Evolutionary conservation across 2,329 filamentous ascomycete genomes (phyloP).

Genomic region (Aspergillus ibericus): DNA sequence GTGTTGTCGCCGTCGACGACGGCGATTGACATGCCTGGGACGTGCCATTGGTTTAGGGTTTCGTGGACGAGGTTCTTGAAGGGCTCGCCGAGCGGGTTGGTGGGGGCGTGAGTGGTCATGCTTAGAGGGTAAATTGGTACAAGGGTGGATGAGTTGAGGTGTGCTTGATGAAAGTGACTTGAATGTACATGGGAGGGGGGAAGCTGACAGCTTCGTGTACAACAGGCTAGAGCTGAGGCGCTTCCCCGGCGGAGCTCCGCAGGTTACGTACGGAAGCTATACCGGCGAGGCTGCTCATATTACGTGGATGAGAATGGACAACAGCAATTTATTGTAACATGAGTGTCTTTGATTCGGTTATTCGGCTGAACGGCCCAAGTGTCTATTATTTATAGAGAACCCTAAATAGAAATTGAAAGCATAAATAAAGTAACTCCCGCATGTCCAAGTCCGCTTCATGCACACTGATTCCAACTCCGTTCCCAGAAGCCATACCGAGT

Average conservation of each 20-base stretch:
- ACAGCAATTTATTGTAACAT: not conserved
- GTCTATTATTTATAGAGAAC: not conserved
- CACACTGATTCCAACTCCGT: not conserved
- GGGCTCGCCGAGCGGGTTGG: not conserved
- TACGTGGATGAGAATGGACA: not conserved
- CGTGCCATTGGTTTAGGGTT: conserved; percentile 2
- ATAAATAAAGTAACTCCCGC: not conserved
- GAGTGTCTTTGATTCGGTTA: too few species aligned
- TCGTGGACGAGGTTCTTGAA: not conserved
- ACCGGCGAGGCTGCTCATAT: too few species aligned
- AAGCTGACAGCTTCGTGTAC: not conserved
- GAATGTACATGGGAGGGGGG: not conserved
- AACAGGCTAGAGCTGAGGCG: not conserved
- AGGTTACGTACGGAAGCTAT: not conserved
- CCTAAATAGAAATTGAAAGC: not conserved
- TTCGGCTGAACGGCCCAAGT: too few species aligned
- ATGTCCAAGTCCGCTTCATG: not conserved
- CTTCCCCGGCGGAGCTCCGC: not conserved
- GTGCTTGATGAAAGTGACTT: not conserved
- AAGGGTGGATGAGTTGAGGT: not conserved
- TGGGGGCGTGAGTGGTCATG: not conserved
- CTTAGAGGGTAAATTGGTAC: not conserved
- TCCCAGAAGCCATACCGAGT: not conserved
- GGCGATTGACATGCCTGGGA: conserved; percentile 8
- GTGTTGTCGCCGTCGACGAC: conserved; percentile 14